phyloP scores from a whole-genome alignment of 257 asterid species.

The Primulina huaijiensis region DNA sequence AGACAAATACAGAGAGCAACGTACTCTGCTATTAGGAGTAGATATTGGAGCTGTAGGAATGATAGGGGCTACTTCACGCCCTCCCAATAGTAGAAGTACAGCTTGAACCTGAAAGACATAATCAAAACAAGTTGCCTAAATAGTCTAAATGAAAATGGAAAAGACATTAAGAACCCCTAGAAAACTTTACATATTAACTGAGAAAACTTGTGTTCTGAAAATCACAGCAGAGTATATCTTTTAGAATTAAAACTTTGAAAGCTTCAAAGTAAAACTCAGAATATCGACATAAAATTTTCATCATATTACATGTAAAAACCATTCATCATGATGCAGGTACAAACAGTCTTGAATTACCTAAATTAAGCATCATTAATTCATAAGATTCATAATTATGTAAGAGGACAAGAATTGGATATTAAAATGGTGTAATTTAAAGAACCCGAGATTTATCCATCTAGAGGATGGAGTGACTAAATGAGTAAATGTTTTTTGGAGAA shows the following conservation, averaged over 20 bases:
- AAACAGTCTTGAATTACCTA: slow-evolving; percentile 1
- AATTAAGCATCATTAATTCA: background rate
- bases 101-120: slow-evolving; percentile 65
- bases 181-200: background rate
- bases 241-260: background rate
- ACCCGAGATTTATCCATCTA: background rate
- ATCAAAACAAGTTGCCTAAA: slow-evolving; percentile 16
- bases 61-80: slow-evolving; percentile 61
- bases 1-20: slow-evolving; percentile 21
- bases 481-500: background rate
- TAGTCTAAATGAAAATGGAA: background rate
- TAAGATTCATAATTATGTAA: background rate
- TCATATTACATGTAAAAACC: background rate
- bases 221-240: background rate
- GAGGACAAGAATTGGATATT: background rate
- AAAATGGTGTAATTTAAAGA: background rate
- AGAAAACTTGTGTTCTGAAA: slow-evolving; percentile 2
- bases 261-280: background rate
- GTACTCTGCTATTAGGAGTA: slow-evolving; percentile 47
- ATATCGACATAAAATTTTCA: background rate
- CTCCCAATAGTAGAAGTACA: slow-evolving; percentile 72
- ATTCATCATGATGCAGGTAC: no score
- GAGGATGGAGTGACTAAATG: background rate
- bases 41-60: slow-evolving; percentile 48
- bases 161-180: background rate